Evolutionary conservation across 1,284 basidiomycete genomes (phyloP), one percentile per base, ranked within the genome.

Genomic region (Cutaneotrichosporon sp.): DNA sequence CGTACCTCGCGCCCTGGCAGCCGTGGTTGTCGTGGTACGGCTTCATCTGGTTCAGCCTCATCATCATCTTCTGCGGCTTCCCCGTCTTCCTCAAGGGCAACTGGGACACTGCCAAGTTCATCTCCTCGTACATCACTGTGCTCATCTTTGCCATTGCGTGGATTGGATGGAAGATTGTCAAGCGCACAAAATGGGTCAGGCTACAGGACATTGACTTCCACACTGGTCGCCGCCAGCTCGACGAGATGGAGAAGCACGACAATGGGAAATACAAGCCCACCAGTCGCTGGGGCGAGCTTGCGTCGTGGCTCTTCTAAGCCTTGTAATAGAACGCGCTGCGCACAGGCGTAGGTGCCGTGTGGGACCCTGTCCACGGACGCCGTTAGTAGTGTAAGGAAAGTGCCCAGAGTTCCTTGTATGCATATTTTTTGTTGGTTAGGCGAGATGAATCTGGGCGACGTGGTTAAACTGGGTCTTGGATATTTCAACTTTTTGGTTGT

Each of bases 41-140:
- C 18, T 62, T 74, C 64, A 58, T 73, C 69, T 75, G 69, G 67
- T 70, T 80, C 72, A 67, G 68, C 52, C 51, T 80, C 66, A 70
- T 77, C 65, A 66, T 76, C 58, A 36, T 78, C 46, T 69, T 72
- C 67, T 64, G 69, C 55, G 66, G 82, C 63, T 80, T 77, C 68
- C 79, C 85, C 9, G 83, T 86, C 56, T 89, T 89, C 79, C 82
- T 88, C 55, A 83, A 82, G 69, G 89, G 88, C 78, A 85, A 85
- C 70, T 82, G 78, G 76, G 69, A 72, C 70, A 66, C 65, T 13
- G 70, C 72, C 8, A 65, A 42, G 47, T 82, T 82, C 69, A 62
- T 82, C 66, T 73, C 80, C 13, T 75, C 77, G 51, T 82, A 86
- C 66, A 75, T 81, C 71, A 75, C 75, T 69, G 50, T 70, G 66